Evolutionary conservation across 768 basidiomycete genomes (phyloP).

Genomic region (Brasilioporus rufonigricans): DNA sequence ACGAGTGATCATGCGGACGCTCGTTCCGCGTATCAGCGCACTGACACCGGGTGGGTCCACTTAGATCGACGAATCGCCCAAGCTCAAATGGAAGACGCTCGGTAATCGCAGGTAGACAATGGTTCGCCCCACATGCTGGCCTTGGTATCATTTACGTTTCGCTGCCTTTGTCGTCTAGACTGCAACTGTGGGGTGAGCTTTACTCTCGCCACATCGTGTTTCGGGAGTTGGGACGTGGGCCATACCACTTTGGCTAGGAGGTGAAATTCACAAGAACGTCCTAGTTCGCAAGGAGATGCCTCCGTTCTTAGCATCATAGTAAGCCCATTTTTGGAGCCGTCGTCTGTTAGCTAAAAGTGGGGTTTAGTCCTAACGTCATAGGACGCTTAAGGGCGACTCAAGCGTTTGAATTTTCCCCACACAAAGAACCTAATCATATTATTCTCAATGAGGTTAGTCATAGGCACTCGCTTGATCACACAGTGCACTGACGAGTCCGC

Average conservation of each 20-base stretch:
- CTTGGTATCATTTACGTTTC: neutral
- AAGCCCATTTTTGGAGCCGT: slow-evolving; percentile 23
- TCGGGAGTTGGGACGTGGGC: neutral
- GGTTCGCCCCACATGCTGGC: neutral
- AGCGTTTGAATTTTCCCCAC: slow-evolving; percentile 60
- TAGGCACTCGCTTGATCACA: neutral
- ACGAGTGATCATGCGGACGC: neutral
- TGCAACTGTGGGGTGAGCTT: slow-evolving; percentile 69
- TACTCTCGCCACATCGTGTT: neutral
- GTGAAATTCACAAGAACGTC: slow-evolving; percentile 67
- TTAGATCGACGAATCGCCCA: slow-evolving; percentile 78
- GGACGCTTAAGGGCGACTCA: slow-evolving; percentile 63
- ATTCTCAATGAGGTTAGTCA: slow-evolving; percentile 76
- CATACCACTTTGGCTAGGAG: slow-evolving; percentile 46
- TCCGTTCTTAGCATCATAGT: slow-evolving; percentile 67
- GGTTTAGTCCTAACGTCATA: slow-evolving; percentile 76
- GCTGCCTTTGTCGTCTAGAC: slow-evolving; percentile 36
- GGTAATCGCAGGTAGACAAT: slow-evolving; percentile 14
- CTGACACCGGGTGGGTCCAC: slow-evolving; percentile 13
- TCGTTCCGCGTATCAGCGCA: slow-evolving; percentile 3
- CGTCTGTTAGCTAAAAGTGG: slow-evolving; percentile 6
- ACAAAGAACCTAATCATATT: slow-evolving; percentile 79
- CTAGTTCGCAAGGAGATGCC: slow-evolving; percentile 73
- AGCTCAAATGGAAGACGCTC: slow-evolving; percentile 75
- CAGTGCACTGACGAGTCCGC: slow-evolving; percentile 15